Evolutionary conservation across 1,139 yeast species (phyloP).

Genomic region (Hyphopichia burtonii): DNA sequence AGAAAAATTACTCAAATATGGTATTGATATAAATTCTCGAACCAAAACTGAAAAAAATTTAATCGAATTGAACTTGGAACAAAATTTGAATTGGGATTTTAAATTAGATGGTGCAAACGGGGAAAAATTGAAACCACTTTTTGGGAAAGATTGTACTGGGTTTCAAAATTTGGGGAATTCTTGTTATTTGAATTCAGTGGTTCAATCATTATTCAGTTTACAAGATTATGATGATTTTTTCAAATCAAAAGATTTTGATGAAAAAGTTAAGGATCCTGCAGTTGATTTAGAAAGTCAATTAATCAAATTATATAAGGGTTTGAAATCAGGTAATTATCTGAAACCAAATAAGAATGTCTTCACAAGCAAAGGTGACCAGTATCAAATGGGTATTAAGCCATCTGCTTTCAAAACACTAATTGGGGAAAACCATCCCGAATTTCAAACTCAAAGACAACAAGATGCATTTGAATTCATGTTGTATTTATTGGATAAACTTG

Average conservation of each 20-base stretch:
- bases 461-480: constrained; percentile 90
- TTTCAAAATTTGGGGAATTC: constrained; percentile 88
- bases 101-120: constrained; percentile 75
- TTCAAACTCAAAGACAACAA: constrained; percentile 84
- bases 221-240: constrained; percentile 40
- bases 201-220: constrained; percentile 59
- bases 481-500: constrained; percentile 64
- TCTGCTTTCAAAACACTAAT: constrained; percentile 69
- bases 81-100: constrained; percentile 91
- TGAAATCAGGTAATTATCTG: constrained; percentile 72
- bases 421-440: constrained; percentile 79
- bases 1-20: constrained; percentile 54
- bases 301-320: constrained; percentile 73
- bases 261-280: constrained; percentile 52
- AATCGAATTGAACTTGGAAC: constrained; percentile 88
- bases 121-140: constrained; percentile 58
- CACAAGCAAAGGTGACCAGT: constrained; percentile 46
- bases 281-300: constrained; percentile 69
- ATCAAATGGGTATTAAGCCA: constrained; percentile 79
- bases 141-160: constrained; percentile 75
- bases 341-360: constrained; percentile 30
- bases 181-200: constrained; percentile 80
- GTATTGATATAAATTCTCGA: constrained; percentile 60
- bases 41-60: constrained; percentile 79
- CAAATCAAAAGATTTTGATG: constrained; percentile 20